Percentiles rank a stretch among this genome's conserved stretches.
Conservation (phyloP, 2,329 filamentous ascomycete genomes). For the Arthrobotrys entomopaga region DNA sequence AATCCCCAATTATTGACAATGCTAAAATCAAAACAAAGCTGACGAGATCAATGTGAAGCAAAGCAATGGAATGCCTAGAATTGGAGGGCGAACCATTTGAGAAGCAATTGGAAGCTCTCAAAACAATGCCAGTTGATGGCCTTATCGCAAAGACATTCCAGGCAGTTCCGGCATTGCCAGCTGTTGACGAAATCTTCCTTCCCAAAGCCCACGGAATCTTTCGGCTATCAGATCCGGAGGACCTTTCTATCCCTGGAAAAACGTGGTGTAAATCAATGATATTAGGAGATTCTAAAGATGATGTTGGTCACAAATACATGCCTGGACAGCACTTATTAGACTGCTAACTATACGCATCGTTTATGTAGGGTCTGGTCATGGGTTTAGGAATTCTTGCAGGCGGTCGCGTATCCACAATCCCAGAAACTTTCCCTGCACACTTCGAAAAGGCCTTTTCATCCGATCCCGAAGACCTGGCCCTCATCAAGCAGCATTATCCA, state of each 20-base stretch:
- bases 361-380: slow-evolving; percentile 50
- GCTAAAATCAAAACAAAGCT: not conserved
- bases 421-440: slow-evolving; percentile 44
- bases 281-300: slow-evolving; percentile 45
- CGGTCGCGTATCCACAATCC: slow-evolving; percentile 27
- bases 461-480: slow-evolving; percentile 32
- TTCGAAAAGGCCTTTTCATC: slow-evolving; percentile 39
- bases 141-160: slow-evolving; percentile 44
- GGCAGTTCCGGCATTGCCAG: slow-evolving; percentile 36
- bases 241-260: slow-evolving; percentile 46
- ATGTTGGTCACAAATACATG: slow-evolving; percentile 19
- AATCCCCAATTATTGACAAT: not conserved
- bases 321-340: not conserved
- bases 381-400: slow-evolving; percentile 34
- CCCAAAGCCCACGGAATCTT: slow-evolving; percentile 48
- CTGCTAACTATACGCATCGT: not conserved
- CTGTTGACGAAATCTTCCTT: slow-evolving; percentile 37
- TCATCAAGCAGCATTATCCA: slow-evolving; percentile 45
- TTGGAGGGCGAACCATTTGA: slow-evolving; percentile 38
- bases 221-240: slow-evolving; percentile 43
- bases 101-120: slow-evolving; percentile 26
- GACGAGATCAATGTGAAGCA: slow-evolving; percentile 19
- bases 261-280: slow-evolving; percentile 43
- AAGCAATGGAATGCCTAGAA: slow-evolving; percentile 34
- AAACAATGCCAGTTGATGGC: slow-evolving; percentile 30